These are phyloP conservation scores for Schizosaccharomyces pombe DNA, from an alignment of 805 yeast species.

Conservation along the genomic window ASM294v3 CU329670.1:1187001-1187500, in stretches of 20 bases:
- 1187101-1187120: slow-evolving; percentile 24
- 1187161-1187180: slow-evolving; percentile 27
- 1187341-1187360: slow-evolving; percentile 22
- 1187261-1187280: slow-evolving; percentile 27
- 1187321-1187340: slow-evolving; percentile 28
- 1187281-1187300: slow-evolving; percentile 22
- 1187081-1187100: slow-evolving; percentile 17
- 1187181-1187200: slow-evolving; percentile 21
- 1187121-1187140: slow-evolving; percentile 25
- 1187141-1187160: slow-evolving; percentile 28
- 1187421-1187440: slow-evolving; percentile 26
- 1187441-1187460: slow-evolving; percentile 23
- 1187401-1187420: slow-evolving; percentile 26
- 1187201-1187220: slow-evolving; percentile 13
- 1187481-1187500: slow-evolving; percentile 25
- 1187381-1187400: slow-evolving; percentile 28
- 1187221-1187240: slow-evolving; percentile 17
- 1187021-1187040: slow-evolving; percentile 25
- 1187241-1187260: slow-evolving; percentile 22
- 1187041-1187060: slow-evolving; percentile 24
- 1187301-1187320: slow-evolving; percentile 25
- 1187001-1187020: slow-evolving; percentile 23
- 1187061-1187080: slow-evolving; percentile 25
- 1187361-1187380: slow-evolving; percentile 24
- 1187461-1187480: slow-evolving; percentile 27